Evolutionary conservation across 2,329 filamentous ascomycete species (phyloP).

Genomic region (Diaporthe vexans): DNA sequence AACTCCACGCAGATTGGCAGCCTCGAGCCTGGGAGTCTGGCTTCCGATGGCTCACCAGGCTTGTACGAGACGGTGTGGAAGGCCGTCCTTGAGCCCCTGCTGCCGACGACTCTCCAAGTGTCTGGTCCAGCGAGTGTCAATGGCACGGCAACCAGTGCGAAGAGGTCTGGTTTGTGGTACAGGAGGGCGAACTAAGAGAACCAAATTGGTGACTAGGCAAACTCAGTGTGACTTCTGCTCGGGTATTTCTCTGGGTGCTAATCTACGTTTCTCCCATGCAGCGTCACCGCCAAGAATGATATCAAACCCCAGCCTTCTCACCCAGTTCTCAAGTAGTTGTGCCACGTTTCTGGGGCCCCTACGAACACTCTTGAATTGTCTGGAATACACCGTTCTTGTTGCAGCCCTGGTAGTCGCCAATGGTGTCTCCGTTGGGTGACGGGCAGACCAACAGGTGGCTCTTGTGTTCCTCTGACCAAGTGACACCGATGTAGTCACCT

Average conservation of each 20-base stretch:
- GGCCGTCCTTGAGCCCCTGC: conserved; percentile 58
- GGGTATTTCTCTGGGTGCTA: neutral
- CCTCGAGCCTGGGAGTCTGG: conserved; percentile 61
- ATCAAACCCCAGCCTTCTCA: neutral
- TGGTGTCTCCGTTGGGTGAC: neutral
- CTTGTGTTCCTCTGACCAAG: neutral
- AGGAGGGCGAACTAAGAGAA: neutral
- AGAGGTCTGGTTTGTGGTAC: neutral
- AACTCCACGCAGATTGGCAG: conserved; percentile 58
- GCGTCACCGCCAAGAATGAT: neutral
- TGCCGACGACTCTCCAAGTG: conserved; percentile 58
- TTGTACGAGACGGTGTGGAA: conserved; percentile 62
- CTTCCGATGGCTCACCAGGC: conserved; percentile 57
- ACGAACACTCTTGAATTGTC: neutral
- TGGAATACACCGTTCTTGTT: neutral
- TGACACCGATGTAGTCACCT: conserved; percentile 19
- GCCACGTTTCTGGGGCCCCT: neutral
- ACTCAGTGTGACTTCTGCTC: neutral
- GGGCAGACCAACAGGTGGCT: conserved; percentile 14
- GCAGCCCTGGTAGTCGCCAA: conserved; percentile 2
- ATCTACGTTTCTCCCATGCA: neutral
- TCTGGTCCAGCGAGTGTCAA: conserved; percentile 50
- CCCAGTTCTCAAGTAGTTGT: neutral
- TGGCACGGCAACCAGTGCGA: conserved; percentile 21
- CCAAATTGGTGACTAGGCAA: neutral